Base-by-base conservation (phyloP, 257 asterid species). In the Mentha longifolia region DNA sequence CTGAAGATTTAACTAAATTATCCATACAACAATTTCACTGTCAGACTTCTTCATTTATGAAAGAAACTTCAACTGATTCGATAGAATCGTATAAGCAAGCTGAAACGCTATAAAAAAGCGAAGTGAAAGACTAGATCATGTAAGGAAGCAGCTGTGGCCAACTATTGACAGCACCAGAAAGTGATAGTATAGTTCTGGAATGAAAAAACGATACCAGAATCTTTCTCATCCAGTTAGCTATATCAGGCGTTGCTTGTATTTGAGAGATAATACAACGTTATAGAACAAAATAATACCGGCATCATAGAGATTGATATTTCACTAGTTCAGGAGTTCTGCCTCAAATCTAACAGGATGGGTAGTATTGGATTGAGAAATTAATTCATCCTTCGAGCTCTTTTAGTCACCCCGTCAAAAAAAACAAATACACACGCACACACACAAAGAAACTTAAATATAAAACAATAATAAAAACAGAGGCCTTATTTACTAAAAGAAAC, bases 311-410 rank as follows among this genome's bases (percentile, higher is more conserved):
- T 25, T 19, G 50, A 70, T 58, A 58, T n/a, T 45, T 28, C 42
- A 25, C 50, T 70, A 16, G 39, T 45, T 45, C 12, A 12, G 5
- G 68, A 22, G 20, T 6, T 45, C 33, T 35, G 5, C 33, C 70
- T 69, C 42, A 61, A 9, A 61, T 35, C 56, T 20, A 61, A 50
- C 39, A 50, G 19, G 55, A 16, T 33, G 42, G 35, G 22, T 17
- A 9, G 15, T 10, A 47, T 20, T 17, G 16, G n/a, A 35, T 71
- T 55, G 17, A 61, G 41, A 49, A 37, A 61, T 13, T 30, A 12
- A 31, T 30, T 59, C 68, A 31, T 8, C 28, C 14, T 42, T 61
- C 30, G 35, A 61, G 43, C 55, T 61, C 76, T 46, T 33, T 33
- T 49, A 49, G 50, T 10, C 62, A 47, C 13, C 20, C 64, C 56